A percentile compares a stretch with the other conserved stretches of the same genome.
These are phyloP conservation scores for Datura wrightii DNA, from an alignment of 257 asterid species.

Conservation along the genomic window DNA sequence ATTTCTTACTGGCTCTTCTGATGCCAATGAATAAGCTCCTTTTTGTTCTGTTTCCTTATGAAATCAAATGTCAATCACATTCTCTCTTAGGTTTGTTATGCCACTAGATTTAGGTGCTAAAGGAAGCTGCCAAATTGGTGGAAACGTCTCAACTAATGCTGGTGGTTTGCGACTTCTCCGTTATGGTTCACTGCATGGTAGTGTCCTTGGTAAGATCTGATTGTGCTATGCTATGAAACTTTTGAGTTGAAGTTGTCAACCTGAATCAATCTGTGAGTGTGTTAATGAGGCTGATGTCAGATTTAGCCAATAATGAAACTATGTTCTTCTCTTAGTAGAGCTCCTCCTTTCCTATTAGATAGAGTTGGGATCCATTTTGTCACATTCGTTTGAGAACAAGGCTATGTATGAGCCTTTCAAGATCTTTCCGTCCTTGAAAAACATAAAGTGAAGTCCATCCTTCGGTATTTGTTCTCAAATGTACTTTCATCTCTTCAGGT, in stretches of 20 bases:
- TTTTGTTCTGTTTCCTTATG: neutral
- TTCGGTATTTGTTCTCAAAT: constrained; percentile 14
- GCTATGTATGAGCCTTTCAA: constrained; percentile 24
- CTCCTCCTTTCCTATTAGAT: neutral
- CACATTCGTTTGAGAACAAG: constrained; percentile 18
- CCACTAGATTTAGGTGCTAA: constrained; percentile 99
- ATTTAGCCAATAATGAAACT: neutral
- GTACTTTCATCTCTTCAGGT: constrained; percentile 56
- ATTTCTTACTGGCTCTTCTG: constrained; percentile 13
- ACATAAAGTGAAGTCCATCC: constrained; percentile 18
- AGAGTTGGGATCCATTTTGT: constrained; percentile 12
- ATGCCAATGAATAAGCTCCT: neutral
- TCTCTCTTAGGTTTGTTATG: constrained; percentile 67
- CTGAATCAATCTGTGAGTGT: neutral
- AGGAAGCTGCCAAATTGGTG: constrained; percentile 99
- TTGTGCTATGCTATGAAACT: constrained; percentile 21
- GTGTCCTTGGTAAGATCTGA: constrained; percentile 76
- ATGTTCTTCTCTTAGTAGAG: neutral
- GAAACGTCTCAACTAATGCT: constrained; percentile 96
- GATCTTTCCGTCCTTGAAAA: constrained; percentile 18
- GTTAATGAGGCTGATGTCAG: neutral
- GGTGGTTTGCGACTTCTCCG: constrained; percentile 98
- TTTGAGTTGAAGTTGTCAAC: neutral
- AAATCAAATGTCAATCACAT: constrained; percentile 31
- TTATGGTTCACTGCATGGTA: constrained; percentile 95